These are phyloP conservation scores for Cajanus cajan DNA, from an alignment of 306 rosid genomes.

Conservation along the genomic window DNA sequence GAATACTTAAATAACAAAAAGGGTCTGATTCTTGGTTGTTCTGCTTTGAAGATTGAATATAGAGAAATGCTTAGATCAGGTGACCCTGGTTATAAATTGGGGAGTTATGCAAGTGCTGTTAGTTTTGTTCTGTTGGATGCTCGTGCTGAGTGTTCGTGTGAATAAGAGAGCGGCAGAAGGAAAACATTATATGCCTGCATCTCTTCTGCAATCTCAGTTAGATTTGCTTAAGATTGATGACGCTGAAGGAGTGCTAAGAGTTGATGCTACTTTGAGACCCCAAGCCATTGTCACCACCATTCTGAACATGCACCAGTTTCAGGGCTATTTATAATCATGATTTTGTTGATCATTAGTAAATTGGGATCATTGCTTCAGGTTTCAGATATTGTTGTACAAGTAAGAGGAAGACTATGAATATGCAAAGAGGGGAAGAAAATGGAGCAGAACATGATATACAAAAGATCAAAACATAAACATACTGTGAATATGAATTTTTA, in stretches of 20 bases:
- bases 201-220: slow-evolving; percentile 77
- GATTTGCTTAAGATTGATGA: slow-evolving; percentile 70
- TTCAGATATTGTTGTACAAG: neutral
- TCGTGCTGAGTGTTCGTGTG: slow-evolving; percentile 49
- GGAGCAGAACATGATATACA: neutral
- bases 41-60: slow-evolving; percentile 72
- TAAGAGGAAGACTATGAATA: neutral
- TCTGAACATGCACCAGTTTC: slow-evolving; percentile 4
- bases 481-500: neutral
- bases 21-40: slow-evolving; percentile 63
- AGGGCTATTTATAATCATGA: slow-evolving; percentile 17
- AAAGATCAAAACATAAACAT: neutral
- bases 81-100: slow-evolving; percentile 51
- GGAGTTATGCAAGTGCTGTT: slow-evolving; percentile 44
- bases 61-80: slow-evolving; percentile 75
- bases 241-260: slow-evolving; percentile 55
- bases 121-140: slow-evolving; percentile 73
- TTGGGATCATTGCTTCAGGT: neutral
- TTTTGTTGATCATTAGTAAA: neutral
- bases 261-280: slow-evolving; percentile 61
- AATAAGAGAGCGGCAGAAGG: slow-evolving; percentile 70
- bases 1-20: slow-evolving; percentile 33
- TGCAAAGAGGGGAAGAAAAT: neutral
- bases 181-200: slow-evolving; percentile 79
- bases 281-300: slow-evolving; percentile 40